These are phyloP conservation scores for Candida ipomoeae DNA, from an alignment of 805 yeast genomes.

Conservation along the genomic window DNA sequence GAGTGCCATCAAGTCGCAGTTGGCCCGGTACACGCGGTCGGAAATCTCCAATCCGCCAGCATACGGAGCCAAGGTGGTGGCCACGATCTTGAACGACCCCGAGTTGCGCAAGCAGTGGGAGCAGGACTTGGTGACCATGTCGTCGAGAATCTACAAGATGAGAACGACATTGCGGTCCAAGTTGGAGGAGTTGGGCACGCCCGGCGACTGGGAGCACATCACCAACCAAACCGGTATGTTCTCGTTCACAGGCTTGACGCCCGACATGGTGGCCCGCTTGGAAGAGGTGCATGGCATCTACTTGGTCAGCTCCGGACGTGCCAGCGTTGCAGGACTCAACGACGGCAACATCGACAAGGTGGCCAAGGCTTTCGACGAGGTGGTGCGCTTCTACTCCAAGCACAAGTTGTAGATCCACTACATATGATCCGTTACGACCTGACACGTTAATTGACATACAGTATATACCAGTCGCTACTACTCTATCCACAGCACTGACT, in stretches of 20 bases:
- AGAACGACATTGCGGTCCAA: slow-evolving; percentile 61
- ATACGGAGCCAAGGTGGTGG: slow-evolving; percentile 89
- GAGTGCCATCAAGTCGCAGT: slow-evolving; percentile 57
- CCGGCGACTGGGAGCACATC: slow-evolving; percentile 92
- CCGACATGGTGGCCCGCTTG: slow-evolving; percentile 71
- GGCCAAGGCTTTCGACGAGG: slow-evolving; percentile 79
- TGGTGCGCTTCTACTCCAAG: slow-evolving; percentile 40
- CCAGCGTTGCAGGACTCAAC: slow-evolving; percentile 91
- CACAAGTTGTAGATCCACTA: slow-evolving; percentile 12
- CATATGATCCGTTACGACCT: no score
- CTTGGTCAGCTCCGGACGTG: slow-evolving; percentile 78
- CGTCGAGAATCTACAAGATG: slow-evolving; percentile 77
- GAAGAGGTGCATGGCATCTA: slow-evolving; percentile 80
- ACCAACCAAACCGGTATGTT: slow-evolving; percentile 94
- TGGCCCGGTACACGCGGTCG: slow-evolving; percentile 70
- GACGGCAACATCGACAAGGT: slow-evolving; percentile 71
- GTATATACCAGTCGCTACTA: no score
- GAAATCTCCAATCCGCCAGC: slow-evolving; percentile 94
- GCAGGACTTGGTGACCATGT: slow-evolving; percentile 79
- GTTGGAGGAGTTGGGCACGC: slow-evolving; percentile 61
- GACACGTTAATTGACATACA: no score
- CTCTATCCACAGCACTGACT: no score
- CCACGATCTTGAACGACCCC: slow-evolving; percentile 65
- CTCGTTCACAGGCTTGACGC: slow-evolving; percentile 82
- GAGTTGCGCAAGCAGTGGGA: slow-evolving; percentile 76